These are phyloP conservation scores for Aphanomyces cochlioides DNA, from an alignment of 352 stramenopile species.

Conservation along the genomic window DNA sequence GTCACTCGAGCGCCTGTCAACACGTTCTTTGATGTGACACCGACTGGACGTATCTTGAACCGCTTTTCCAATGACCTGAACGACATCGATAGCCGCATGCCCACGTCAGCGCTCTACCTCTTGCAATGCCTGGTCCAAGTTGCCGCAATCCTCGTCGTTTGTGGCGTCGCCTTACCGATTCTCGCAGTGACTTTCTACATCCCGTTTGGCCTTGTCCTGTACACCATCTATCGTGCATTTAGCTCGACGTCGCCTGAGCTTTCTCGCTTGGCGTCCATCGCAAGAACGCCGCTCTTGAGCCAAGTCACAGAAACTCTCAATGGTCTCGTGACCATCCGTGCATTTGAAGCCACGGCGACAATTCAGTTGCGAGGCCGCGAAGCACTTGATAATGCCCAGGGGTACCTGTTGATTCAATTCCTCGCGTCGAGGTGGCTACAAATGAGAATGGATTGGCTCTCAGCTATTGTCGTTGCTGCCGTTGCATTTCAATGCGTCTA, in stretches of 20 bases:
- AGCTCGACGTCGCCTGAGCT: constrained; percentile 61
- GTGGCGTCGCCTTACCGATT: constrained; percentile 51
- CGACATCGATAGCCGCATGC: constrained; percentile 70
- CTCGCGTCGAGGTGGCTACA: constrained; percentile 94
- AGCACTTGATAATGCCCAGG: constrained; percentile 63
- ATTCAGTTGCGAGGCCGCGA: constrained; percentile 38
- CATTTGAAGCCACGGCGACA: constrained; percentile 39
- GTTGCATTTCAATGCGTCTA: constrained; percentile 88
- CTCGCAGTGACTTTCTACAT: constrained; percentile 51
- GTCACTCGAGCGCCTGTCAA: constrained; percentile 49
- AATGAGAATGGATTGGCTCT: constrained; percentile 86
- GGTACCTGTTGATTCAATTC: constrained; percentile 89
- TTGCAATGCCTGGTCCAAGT: constrained; percentile 68
- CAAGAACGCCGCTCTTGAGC: constrained; percentile 85
- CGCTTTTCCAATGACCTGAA: constrained; percentile 76
- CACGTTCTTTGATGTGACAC: constrained; percentile 83
- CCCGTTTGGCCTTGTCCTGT: constrained; percentile 60
- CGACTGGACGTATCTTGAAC: constrained; percentile 73
- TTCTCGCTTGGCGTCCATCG: constrained; percentile 57
- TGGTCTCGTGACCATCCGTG: constrained; percentile 41
- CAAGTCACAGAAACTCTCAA: constrained; percentile 45
- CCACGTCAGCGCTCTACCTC: constrained; percentile 62
- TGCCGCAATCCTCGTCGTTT: constrained; percentile 58
- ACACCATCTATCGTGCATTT: constrained; percentile 39
- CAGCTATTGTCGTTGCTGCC: constrained; percentile 85